Evolutionary conservation across 1,284 basidiomycete species (phyloP).

Genomic region (Agaricales sp.): DNA sequence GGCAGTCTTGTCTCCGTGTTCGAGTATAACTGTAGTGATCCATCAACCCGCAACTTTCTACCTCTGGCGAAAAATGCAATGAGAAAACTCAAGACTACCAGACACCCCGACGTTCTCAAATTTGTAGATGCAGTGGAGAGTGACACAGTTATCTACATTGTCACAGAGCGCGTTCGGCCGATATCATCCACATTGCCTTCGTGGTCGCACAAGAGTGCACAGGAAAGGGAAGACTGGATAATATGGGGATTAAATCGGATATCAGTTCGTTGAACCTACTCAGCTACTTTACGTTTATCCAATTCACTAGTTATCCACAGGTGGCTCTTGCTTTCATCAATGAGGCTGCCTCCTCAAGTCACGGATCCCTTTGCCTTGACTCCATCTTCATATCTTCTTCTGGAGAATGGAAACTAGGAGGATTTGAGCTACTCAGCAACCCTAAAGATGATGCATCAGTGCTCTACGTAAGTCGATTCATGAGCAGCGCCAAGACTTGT

Average conservation of each 20-base stretch:
- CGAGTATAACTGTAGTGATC: conserved; percentile 72
- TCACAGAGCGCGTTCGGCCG: conserved; percentile 88
- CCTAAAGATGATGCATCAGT: conserved; percentile 68
- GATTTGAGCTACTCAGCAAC: conserved; percentile 86
- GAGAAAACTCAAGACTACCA: conserved; percentile 81
- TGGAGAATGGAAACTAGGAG: conserved; percentile 94
- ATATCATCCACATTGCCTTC: conserved; percentile 56
- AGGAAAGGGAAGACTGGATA: conserved; percentile 79
- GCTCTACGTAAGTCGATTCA: conserved; percentile 56
- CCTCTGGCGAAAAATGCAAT: conserved; percentile 87
- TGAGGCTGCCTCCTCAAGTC: conserved; percentile 75
- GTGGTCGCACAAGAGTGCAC: conserved; percentile 52
- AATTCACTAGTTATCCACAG: conserved; percentile 36
- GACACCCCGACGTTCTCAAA: conserved; percentile 94
- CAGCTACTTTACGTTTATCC: conserved; percentile 2
- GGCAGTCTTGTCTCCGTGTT: conserved; percentile 78
- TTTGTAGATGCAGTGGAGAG: conserved; percentile 92
- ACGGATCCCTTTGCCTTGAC: conserved; percentile 75
- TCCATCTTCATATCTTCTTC: conserved; percentile 86
- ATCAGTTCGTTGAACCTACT: conserved; percentile 51
- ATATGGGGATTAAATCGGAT: conserved; percentile 91
- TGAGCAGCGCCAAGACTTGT: conserved; percentile 7
- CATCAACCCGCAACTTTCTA: conserved; percentile 45
- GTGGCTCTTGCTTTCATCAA: conserved; percentile 91
- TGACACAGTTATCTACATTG: conserved; percentile 81